Evolutionary conservation across 495 filamentous ascomycete genomes (phyloP).

Genomic region (Melanomma pulvis-pyrius): DNA sequence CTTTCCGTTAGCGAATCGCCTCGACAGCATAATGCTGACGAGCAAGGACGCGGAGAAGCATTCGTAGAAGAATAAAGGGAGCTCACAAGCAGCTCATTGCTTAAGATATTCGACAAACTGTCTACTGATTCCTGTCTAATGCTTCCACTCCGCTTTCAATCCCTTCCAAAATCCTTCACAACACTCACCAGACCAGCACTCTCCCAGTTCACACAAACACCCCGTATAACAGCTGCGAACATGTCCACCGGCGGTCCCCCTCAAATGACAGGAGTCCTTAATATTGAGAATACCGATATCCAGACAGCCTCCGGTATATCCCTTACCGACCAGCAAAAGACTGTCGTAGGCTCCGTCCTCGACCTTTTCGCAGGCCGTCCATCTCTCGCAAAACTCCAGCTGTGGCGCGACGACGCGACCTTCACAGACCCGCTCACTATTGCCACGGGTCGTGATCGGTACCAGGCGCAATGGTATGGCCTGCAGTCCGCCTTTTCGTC

Average conservation of each 20-base stretch:
- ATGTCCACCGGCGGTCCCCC: slow-evolving; percentile 9
- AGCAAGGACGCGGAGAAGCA: slow-evolving; percentile 1
- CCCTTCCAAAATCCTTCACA: background rate
- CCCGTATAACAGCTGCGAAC: slow-evolving; percentile 4
- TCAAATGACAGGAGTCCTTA: slow-evolving; percentile 11
- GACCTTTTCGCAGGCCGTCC: slow-evolving; percentile 64
- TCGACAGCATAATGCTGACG: background rate
- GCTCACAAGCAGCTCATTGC: background rate
- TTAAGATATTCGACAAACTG: background rate
- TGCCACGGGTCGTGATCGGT: slow-evolving; percentile 55
- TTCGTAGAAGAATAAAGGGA: slow-evolving; percentile 5
- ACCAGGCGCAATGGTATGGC: slow-evolving; percentile 58
- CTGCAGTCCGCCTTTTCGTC: slow-evolving; percentile 51
- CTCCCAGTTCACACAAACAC: slow-evolving; percentile 4
- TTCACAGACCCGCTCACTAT: slow-evolving; percentile 58
- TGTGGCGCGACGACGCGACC: slow-evolving; percentile 56
- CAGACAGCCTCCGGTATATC: slow-evolving; percentile 52
- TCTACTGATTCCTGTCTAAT: background rate
- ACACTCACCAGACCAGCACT: slow-evolving; percentile 15
- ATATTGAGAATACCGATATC: slow-evolving; percentile 55
- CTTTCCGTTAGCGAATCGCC: slow-evolving; percentile 20
- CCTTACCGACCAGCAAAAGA: slow-evolving; percentile 51
- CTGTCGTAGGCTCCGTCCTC: slow-evolving; percentile 58
- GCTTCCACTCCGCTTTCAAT: slow-evolving; percentile 4
- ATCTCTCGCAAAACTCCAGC: slow-evolving; percentile 56